phyloP scores from a whole-genome alignment of 495 filamentous ascomycete species.

The Staphylotrichum longicolle region DNA sequence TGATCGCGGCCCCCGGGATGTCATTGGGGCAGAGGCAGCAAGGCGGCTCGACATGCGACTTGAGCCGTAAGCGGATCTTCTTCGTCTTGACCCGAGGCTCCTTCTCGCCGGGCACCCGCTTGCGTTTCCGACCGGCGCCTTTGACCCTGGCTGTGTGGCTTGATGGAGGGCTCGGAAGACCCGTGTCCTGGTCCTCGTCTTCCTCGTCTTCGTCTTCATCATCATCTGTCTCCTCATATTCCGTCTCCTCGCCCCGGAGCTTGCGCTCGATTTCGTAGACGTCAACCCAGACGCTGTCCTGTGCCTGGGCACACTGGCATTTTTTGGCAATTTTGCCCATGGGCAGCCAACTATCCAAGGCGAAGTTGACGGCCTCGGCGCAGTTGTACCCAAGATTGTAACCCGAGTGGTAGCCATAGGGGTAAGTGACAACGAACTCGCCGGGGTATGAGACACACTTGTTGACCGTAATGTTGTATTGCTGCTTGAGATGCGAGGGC shows the following conservation, averaged over 20 bases:
- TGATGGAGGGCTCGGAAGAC: constrained; percentile 72
- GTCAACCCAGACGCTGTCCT: constrained; percentile 98
- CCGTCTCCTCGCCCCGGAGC: constrained; percentile 85
- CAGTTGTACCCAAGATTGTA: constrained; percentile 99
- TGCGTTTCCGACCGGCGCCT: constrained; percentile 59
- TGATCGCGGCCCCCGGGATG: constrained; percentile 75
- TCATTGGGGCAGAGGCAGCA: constrained; percentile 94
- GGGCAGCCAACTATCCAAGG: constrained; percentile 86
- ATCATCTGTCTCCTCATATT: constrained; percentile 81
- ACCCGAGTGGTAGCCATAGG: constrained; percentile 97
- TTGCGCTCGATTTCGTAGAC: constrained; percentile 93
- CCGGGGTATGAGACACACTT: constrained; percentile 93
- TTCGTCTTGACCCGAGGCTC: constrained; percentile 59
- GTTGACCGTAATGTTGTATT: constrained; percentile 93
- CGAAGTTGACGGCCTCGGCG: constrained; percentile 98
- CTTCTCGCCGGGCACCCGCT: constrained; percentile 38
- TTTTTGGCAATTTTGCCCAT: constrained; percentile 97
- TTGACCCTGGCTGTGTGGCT: constrained; percentile 45
- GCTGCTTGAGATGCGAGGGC: constrained; percentile 75
- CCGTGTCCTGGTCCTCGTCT: constrained; percentile 60
- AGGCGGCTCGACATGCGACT: constrained; percentile 70
- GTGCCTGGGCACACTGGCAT: constrained; percentile 79
- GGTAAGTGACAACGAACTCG: constrained; percentile 98
- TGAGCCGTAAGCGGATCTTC: constrained; percentile 68
- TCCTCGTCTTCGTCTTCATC: constrained; percentile 72